These are phyloP conservation scores for Boletellus sp. DNA, from an alignment of 768 basidiomycete genomes.

Conservation along the genomic window DNA sequence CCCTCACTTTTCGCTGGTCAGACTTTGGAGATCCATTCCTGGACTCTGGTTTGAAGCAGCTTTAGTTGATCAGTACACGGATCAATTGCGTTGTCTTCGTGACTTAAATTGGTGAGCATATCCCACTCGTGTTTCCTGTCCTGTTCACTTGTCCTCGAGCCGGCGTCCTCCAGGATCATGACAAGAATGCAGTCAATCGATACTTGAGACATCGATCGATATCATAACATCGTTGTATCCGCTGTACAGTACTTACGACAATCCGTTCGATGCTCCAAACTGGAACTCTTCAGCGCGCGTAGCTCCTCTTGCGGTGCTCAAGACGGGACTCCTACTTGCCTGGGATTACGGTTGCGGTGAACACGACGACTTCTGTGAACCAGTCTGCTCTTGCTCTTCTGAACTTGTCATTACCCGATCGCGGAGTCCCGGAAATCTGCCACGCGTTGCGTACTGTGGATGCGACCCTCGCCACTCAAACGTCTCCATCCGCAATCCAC, in stretches of 20 bases:
- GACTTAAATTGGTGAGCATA: slow-evolving; percentile 8
- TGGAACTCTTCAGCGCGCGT: background rate
- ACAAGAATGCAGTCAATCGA: background rate
- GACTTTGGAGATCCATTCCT: slow-evolving; percentile 58
- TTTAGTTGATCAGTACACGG: slow-evolving; percentile 16
- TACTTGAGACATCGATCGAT: background rate
- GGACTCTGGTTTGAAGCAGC: slow-evolving; percentile 32
- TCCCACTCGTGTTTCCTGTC: background rate
- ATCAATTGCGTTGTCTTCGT: background rate
- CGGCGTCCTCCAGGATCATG: background rate
- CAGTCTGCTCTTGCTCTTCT: background rate
- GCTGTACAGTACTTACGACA: background rate
- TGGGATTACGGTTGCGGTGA: background rate
- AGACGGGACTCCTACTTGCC: background rate
- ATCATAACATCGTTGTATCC: slow-evolving; percentile 3
- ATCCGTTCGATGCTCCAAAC: background rate
- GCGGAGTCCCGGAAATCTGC: too few relatives aligned
- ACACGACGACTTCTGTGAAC: background rate
- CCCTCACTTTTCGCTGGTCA: slow-evolving; percentile 16
- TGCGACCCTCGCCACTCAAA: too few relatives aligned
- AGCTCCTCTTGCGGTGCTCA: background rate
- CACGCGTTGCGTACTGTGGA: too few relatives aligned
- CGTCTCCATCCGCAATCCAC: too few relatives aligned
- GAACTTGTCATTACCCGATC: too few relatives aligned
- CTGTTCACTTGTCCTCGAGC: slow-evolving; percentile 4